These are phyloP conservation scores for Chlorella sp. DNA, from an alignment of 139 green algal genomes.

Conservation along the genomic window DNA sequence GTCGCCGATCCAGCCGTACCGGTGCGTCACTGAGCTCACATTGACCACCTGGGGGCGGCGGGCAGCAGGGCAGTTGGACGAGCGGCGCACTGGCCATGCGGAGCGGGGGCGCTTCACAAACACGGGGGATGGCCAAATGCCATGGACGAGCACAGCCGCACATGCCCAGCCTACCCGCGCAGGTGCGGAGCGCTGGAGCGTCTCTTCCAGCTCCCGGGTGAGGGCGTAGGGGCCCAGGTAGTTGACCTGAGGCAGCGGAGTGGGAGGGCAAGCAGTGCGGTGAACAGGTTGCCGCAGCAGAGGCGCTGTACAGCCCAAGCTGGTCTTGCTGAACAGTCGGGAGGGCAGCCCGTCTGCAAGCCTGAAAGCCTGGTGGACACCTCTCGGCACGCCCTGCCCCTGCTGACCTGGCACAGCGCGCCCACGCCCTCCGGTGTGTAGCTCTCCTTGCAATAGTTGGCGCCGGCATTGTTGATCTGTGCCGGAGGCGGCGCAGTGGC, in stretches of 20 bases:
- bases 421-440: constrained; percentile 26
- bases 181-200: constrained; percentile 44
- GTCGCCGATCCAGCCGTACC: constrained; percentile 37
- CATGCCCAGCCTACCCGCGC: no score
- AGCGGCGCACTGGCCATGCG: no score
- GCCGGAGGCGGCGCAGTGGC: no score
- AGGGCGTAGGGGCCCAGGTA: constrained; percentile 79
- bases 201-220: constrained; percentile 70
- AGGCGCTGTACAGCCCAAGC: no score
- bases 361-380: no score
- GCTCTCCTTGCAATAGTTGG: background rate
- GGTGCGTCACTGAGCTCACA: constrained; percentile 59
- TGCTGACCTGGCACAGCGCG: constrained; percentile 19
- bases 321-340: no score
- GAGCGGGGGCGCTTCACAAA: no score
- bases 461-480: constrained; percentile 55
- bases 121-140: no score
- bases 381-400: no score
- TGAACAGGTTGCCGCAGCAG: background rate
- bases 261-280: background rate
- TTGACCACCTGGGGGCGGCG: constrained; percentile 56
- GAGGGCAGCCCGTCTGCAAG: no score
- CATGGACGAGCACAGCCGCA: no score
- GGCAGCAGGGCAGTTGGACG: background rate
- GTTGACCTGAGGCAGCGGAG: constrained; percentile 60